Percentiles rank a stretch among this genome's conserved stretches.
Evolutionary conservation across 2,329 filamentous ascomycete genomes (phyloP).

Genomic region (Trichothecium sympodiale): DNA sequence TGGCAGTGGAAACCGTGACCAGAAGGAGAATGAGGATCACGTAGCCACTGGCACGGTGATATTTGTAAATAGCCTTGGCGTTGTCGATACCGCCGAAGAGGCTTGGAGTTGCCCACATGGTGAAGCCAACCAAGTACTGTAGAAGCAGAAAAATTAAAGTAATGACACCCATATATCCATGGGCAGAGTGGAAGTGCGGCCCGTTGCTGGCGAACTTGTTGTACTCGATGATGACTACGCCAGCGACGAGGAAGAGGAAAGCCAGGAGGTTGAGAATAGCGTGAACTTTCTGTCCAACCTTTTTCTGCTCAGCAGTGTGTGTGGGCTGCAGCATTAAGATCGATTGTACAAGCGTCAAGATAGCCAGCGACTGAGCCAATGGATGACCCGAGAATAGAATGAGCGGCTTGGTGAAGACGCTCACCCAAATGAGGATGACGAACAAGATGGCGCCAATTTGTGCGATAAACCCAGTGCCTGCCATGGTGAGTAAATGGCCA

Average conservation of each 20-base stretch:
- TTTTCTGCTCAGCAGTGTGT: constrained; percentile 64
- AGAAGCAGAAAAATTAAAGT: constrained; percentile 59
- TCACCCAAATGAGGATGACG: constrained; percentile 64
- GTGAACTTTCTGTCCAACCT: constrained; percentile 49
- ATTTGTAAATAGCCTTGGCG: constrained; percentile 82
- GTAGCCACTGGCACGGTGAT: constrained; percentile 74
- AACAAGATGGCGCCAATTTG: constrained; percentile 72
- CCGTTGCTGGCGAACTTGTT: constrained; percentile 67
- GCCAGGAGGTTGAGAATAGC: constrained; percentile 57
- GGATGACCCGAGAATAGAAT: constrained; percentile 86
- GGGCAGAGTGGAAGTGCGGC: constrained; percentile 66
- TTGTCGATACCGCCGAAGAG: constrained; percentile 70
- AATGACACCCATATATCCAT: constrained; percentile 72
- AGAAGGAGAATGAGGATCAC: constrained; percentile 57
- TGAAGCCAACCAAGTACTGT: constrained; percentile 71
- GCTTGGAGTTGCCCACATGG: constrained; percentile 65
- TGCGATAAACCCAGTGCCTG: constrained; percentile 72
- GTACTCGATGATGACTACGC: constrained; percentile 62
- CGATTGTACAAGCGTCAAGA: constrained; percentile 68
- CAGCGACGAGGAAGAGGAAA: constrained; percentile 49
- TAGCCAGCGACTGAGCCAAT: constrained; percentile 53
- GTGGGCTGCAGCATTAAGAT: constrained; percentile 84
- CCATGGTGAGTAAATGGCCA: no score
- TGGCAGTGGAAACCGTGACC: constrained; percentile 64
- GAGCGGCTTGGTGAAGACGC: constrained; percentile 57